Evolutionary conservation across 352 stramenopile genomes (phyloP), one percentile per base, ranked within the genome.

Genomic region (Blastocystis hominis): DNA sequence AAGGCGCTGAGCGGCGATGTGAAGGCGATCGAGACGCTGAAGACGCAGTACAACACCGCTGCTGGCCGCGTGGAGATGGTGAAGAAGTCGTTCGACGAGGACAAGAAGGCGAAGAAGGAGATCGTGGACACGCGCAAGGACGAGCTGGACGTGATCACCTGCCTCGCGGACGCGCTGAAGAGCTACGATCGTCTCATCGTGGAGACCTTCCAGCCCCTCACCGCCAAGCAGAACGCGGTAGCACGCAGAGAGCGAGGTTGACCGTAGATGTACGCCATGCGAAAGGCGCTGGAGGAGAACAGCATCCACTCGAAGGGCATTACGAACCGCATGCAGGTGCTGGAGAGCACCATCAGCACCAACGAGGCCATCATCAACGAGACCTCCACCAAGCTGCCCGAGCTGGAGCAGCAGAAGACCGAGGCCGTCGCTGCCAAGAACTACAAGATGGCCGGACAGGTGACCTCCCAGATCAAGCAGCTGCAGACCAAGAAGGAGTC

Each of bases 381-480:
- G 34, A 62, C 36, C 36, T 44, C 59, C 9, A 42, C 59, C 36
- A 72, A 86, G 53, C 63, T 86, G 2, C 76, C 76, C 20, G 9
- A 72, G 59, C 36, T 86, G 20, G 76, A 86, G 42, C 76, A 86
- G 53, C 59, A 86, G 63, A 86, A 86, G 53, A 17, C 59, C 24
- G 42, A 80, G 24, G 76, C 76, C 3, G 63, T 86, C 3, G 53
- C 3, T 2, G 72, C 76, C 17, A 38, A 50, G n/a, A 86, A 86
- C 53, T 86, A 86, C 63, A 86, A 76, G 63, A 59, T 76, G 63
- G 76, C 76, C 20, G 76, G 76, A 15, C 59, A 72, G 40, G n/a
- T 86, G 59, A 76, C 76, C 4, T 42, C 44, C n/a, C 76, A 86
- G 63, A 86, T 86, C 63, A 86, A 86, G 63, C 59, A 72, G 59